Evolutionary conservation across 108 stramenopile genomes (phyloP).

Genomic region (Nitzschia sp.): DNA sequence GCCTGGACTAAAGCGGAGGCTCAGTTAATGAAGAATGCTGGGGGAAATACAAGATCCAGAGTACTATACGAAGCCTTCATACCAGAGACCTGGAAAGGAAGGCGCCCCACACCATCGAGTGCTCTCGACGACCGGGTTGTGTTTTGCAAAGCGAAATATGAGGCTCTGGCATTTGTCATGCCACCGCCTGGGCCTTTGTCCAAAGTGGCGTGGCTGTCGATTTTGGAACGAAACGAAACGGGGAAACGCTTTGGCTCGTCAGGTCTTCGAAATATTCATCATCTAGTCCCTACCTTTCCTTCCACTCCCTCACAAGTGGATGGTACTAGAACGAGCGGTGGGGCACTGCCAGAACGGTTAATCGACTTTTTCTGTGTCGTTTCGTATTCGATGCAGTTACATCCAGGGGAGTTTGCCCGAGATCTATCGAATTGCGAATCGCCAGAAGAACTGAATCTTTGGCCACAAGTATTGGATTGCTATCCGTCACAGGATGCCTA

Average conservation of each 20-base stretch:
- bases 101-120: slow-evolving; percentile 30
- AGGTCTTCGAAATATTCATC: slow-evolving; percentile 16
- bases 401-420: slow-evolving; percentile 13
- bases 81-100: slow-evolving; percentile 40
- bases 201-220: slow-evolving; percentile 32
- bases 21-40: slow-evolving; percentile 17
- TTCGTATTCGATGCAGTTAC: slow-evolving; percentile 28
- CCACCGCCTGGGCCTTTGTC: slow-evolving; percentile 48
- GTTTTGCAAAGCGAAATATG: slow-evolving; percentile 67
- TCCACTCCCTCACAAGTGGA: background rate
- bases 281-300: slow-evolving; percentile 7
- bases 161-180: slow-evolving; percentile 54
- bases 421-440: slow-evolving; percentile 18
- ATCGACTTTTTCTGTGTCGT: slow-evolving; percentile 75
- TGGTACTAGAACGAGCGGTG: background rate
- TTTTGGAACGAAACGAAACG: slow-evolving; percentile 27
- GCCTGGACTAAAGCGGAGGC: slow-evolving; percentile 39
- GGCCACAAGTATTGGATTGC: slow-evolving; percentile 62
- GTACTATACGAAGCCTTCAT: slow-evolving; percentile 53
- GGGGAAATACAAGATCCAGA: slow-evolving; percentile 48
- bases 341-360: slow-evolving; percentile 45
- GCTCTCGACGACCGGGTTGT: slow-evolving; percentile 37
- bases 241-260: slow-evolving; percentile 19
- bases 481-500: slow-evolving; percentile 58
- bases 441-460: slow-evolving; percentile 56